Base-by-base conservation (phyloP, 179 eudicot species). In the Nepenthes alata region DNA sequence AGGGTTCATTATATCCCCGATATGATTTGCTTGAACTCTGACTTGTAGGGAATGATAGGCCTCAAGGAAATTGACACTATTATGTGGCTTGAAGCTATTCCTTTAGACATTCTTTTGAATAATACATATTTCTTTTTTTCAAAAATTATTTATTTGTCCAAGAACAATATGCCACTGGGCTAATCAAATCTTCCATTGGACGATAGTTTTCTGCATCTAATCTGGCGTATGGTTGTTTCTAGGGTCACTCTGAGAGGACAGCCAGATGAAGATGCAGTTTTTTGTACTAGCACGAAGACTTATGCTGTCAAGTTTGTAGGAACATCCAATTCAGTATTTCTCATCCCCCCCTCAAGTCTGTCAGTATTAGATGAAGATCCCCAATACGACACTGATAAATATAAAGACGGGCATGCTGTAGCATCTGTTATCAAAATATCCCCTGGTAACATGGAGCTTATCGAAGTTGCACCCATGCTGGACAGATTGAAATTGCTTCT, bases 231-330 rank as follows among this genome's bases (percentile, higher is more conserved):
- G 38, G 3, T n/a, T 11, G 3, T 61, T 3, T 72, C 56, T 59
- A 91, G 96, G 57, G 96, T 85, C 53, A 78, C 89, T 41, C 50
- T 91, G 56, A 81, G 98, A 78, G 98, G 98, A 61, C 84, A 83
- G 62, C 85, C 78, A 1, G 74, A 89, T 70, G 96, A 91, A 73
- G 98, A 89, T 65, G 93, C 88, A 51, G 96, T 91, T 61, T 74
- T 91, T 45, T 89, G 98, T 67, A 91, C 98, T 36, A 59, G 58
- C 49, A 77, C 98, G 49, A 84, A 81, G 81, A 91, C 98, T 44
- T 91, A 83, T 48, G 83, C 84, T 2, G 59, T 91, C 60, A 91
- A 91, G 58, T 91, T 80, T 72, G 98, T 91, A 50, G 95, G 95
- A 13, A 89, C 81, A 44, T 91, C 98, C 66, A 91, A 91, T 58